Evolutionary conservation across 305 asterid species (phyloP).

Genomic region (Solanum hybrid): DNA sequence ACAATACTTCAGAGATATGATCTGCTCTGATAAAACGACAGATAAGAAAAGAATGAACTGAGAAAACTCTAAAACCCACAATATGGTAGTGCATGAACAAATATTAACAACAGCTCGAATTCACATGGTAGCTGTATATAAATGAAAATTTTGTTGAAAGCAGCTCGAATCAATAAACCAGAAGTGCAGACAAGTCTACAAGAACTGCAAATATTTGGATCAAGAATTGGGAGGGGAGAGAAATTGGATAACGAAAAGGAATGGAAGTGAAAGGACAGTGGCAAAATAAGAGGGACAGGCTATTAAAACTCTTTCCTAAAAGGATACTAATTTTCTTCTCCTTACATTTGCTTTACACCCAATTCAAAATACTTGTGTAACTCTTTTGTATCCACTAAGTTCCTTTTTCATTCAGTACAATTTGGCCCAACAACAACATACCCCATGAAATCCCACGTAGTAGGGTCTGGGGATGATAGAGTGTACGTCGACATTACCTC

Average conservation of each 20-base stretch:
- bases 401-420: neutral
- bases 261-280: neutral
- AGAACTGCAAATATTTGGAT: neutral
- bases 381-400: neutral
- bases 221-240: neutral
- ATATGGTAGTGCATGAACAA: neutral
- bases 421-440: neutral
- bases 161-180: neutral
- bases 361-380: neutral
- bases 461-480: neutral
- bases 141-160: neutral
- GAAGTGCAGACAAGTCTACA: neutral
- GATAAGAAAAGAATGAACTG: neutral
- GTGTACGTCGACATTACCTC: neutral
- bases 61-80: neutral
- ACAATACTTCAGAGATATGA: neutral
- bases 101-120: neutral
- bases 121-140: neutral
- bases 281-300: neutral
- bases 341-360: neutral
- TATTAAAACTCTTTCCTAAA: neutral
- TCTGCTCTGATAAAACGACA: neutral
- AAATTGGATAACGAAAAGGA: neutral
- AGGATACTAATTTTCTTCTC: neutral
- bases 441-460: neutral